Percentiles rank a stretch among this genome's conserved stretches.
phyloP scores from a whole-genome alignment of 768 basidiomycete genomes.

The Phaeotremella fagi region DNA sequence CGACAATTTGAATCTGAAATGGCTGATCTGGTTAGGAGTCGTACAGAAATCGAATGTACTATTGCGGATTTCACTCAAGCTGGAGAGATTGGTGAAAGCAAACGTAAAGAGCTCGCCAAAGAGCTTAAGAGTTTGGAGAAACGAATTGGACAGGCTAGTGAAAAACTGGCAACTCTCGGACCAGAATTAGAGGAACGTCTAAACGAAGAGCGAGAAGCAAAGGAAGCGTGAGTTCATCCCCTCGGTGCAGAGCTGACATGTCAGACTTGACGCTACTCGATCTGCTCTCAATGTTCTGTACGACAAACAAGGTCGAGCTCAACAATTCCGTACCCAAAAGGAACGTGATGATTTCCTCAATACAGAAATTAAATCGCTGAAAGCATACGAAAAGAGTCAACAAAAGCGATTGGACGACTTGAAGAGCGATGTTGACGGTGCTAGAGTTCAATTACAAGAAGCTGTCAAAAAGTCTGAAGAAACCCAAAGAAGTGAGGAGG shows the following conservation, averaged over 20 bases:
- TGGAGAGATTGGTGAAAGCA: slow-evolving; percentile 61
- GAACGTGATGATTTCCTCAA: slow-evolving; percentile 79
- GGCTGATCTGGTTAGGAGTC: slow-evolving; percentile 74
- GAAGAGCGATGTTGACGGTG: slow-evolving; percentile 36
- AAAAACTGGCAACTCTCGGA: slow-evolving; percentile 58
- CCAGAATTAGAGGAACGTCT: slow-evolving; percentile 64
- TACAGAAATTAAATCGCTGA: slow-evolving; percentile 70
- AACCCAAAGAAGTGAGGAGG: slow-evolving; percentile 57
- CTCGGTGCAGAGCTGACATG: slow-evolving; percentile 1
- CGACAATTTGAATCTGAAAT: slow-evolving; percentile 76
- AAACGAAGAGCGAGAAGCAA: slow-evolving; percentile 51
- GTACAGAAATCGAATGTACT: slow-evolving; percentile 79
- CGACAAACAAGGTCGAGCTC: slow-evolving; percentile 82
- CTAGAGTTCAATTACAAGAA: slow-evolving; percentile 50
- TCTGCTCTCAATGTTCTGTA: slow-evolving; percentile 69
- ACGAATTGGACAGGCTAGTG: slow-evolving; percentile 63
- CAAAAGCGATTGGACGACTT: slow-evolving; percentile 57
- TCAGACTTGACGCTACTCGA: slow-evolving; percentile 65
- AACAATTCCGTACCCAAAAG: slow-evolving; percentile 72
- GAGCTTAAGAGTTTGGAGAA: slow-evolving; percentile 62
- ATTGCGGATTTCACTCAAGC: slow-evolving; percentile 71
- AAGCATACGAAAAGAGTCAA: slow-evolving; percentile 58
- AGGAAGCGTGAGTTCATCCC: slow-evolving; percentile 52
- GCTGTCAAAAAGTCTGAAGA: slow-evolving; percentile 54
- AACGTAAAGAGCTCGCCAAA: slow-evolving; percentile 59